phyloP scores from a whole-genome alignment of 1,284 basidiomycete genomes.

The Cryptococcus depauperatus region DNA sequence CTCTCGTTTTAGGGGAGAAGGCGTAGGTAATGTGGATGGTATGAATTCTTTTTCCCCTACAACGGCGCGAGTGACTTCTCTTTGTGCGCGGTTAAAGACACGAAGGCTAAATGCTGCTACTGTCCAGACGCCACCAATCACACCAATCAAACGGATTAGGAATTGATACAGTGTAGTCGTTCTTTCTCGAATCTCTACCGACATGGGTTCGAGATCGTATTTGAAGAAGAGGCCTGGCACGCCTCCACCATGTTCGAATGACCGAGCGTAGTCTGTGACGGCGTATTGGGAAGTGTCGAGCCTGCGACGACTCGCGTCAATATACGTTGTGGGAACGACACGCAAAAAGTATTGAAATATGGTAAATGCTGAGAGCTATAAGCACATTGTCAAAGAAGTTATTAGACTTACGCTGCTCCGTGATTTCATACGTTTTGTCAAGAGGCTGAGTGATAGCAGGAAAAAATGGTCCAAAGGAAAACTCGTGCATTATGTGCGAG shows the following conservation, averaged over 20 bases:
- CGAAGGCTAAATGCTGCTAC: conserved; percentile 43
- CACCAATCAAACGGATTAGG: conserved; percentile 58
- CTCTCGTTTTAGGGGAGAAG: conserved; percentile 5
- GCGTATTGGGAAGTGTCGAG: conserved; percentile 80
- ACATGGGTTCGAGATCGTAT: conserved; percentile 88
- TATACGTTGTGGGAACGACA: conserved; percentile 89
- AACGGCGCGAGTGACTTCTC: conserved; percentile 30
- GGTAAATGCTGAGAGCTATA: conserved; percentile 61
- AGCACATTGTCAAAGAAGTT: not conserved
- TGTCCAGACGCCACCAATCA: conserved; percentile 45
- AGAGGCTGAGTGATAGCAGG: conserved; percentile 91
- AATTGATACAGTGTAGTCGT: conserved; percentile 74
- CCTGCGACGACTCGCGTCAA: conserved; percentile 56
- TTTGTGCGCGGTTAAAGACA: conserved; percentile 41
- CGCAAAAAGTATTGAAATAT: conserved; percentile 95
- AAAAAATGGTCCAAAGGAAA: conserved; percentile 94
- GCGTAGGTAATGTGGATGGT: conserved; percentile 16
- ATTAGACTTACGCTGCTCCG: conserved; percentile 60
- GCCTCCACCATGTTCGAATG: conserved; percentile 65
- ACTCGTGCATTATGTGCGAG: conserved; percentile 90
- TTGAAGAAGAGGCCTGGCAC: conserved; percentile 95
- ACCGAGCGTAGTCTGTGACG: conserved; percentile 83
- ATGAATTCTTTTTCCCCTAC: conserved; percentile 34
- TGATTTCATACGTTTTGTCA: conserved; percentile 78
- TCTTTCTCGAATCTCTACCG: conserved; percentile 74